These are phyloP conservation scores for Aspergillus quadrilineatus DNA, from an alignment of 2,329 filamentous ascomycete species.

Conservation along the genomic window DNA sequence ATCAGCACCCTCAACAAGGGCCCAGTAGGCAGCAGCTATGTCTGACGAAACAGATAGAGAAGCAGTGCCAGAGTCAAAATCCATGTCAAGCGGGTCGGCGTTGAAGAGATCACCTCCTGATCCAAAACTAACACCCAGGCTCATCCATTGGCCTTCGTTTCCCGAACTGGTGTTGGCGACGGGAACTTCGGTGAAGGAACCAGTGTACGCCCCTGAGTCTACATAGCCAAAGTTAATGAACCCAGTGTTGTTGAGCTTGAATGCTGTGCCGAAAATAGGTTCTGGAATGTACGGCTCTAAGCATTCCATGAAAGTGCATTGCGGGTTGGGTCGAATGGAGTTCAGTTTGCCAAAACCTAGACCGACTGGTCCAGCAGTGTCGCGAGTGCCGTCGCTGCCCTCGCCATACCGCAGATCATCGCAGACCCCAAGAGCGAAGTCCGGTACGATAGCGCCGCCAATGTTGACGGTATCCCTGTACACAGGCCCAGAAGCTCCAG, in stretches of 20 bases:
- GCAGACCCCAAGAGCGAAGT: conserved; percentile 11
- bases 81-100: conserved; percentile 7
- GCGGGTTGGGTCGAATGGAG: conserved; percentile 11
- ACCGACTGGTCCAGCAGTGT: conserved; percentile 11
- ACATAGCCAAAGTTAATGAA: conserved; percentile 14
- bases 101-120: conserved; percentile 7
- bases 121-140: conserved; percentile 9
- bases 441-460: conserved; percentile 12
- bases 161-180: conserved; percentile 10
- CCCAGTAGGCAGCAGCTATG: conserved; percentile 13
- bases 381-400: conserved; percentile 10
- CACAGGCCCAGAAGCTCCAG: conserved; percentile 11
- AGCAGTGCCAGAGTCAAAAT: conserved; percentile 12
- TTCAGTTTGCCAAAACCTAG: conserved; percentile 10
- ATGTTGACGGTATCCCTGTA: conserved; percentile 12
- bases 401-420: conserved; percentile 6
- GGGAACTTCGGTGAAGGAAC: conserved; percentile 7
- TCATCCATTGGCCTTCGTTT: conserved; percentile 14
- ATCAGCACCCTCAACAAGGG: conserved; percentile 9
- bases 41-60: conserved; percentile 10
- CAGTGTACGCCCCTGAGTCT: conserved; percentile 7
- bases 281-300: conserved; percentile 11
- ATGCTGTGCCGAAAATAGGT: conserved; percentile 10
- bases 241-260: conserved; percentile 10
- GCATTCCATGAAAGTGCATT: conserved; percentile 16